A percentile compares a stretch with the other conserved stretches of the same genome.
Evolutionary conservation across 2,329 filamentous ascomycete species (phyloP).

Genomic region (Aspergillus sp.): DNA sequence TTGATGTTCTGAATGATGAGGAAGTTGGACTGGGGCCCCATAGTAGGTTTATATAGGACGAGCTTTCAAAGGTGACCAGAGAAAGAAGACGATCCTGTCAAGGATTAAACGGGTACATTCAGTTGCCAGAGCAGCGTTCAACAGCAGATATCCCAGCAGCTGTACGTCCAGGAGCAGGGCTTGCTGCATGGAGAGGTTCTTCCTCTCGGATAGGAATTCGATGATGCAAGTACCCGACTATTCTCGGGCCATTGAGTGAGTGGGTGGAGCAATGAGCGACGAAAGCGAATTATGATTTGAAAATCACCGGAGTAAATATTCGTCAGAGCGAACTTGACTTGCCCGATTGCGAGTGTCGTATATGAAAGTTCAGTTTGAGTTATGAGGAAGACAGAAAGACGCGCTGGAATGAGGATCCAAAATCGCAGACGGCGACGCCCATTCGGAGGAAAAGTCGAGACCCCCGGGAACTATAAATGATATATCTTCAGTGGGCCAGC

Average conservation of each 20-base stretch:
- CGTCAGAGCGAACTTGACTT: constrained; percentile 1
- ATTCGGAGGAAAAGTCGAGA: constrained; percentile 9
- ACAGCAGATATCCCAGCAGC: constrained; percentile 18
- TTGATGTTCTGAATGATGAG: constrained; percentile 17
- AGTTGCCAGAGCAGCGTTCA: constrained; percentile 15
- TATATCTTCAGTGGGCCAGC: constrained; percentile 22
- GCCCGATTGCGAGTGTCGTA: constrained; percentile 5
- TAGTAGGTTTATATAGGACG: constrained; percentile 30
- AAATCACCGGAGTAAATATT: constrained; percentile 13
- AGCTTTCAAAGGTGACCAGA: constrained; percentile 21
- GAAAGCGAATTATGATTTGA: constrained; percentile 15
- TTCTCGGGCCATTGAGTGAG: constrained; percentile 23
- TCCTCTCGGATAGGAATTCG: constrained; percentile 14
- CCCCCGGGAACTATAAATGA: constrained; percentile 17
- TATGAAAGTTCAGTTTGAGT: constrained; percentile 1
- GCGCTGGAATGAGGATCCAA: neutral
- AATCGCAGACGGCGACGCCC: neutral
- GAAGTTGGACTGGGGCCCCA: constrained; percentile 20
- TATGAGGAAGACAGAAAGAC: constrained; percentile 3
- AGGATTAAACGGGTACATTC: constrained; percentile 22
- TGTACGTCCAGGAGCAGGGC: constrained; percentile 24
- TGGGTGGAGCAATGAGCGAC: constrained; percentile 21
- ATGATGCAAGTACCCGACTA: constrained; percentile 27
- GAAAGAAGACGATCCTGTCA: constrained; percentile 15
- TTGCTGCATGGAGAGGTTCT: constrained; percentile 23